Conservation (phyloP, 1,284 basidiomycete species). For the Microbotryum silenes-acaulis region DNA sequence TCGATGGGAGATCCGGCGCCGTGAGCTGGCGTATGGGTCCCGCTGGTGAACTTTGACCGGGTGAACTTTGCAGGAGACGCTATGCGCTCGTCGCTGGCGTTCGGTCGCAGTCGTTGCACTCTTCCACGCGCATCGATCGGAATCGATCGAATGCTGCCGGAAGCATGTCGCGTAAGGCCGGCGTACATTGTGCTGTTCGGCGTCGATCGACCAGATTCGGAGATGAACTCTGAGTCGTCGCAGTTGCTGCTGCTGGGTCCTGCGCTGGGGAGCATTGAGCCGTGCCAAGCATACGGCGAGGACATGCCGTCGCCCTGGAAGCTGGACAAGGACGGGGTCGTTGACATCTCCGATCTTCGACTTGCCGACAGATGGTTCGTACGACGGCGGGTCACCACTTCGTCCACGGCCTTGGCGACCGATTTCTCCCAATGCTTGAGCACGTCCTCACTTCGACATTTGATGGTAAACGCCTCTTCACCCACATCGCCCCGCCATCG, state of each 20-base stretch:
- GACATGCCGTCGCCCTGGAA: background rate
- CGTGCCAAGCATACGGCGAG: background rate
- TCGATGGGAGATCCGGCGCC: too few species aligned
- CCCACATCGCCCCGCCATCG: conserved; percentile 78
- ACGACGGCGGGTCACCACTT: conserved; percentile 51
- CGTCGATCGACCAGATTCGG: conserved; percentile 25
- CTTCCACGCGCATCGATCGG: conserved; percentile 4
- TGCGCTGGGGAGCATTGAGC: conserved; percentile 21
- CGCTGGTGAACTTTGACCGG: too few species aligned
- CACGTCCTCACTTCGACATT: conserved; percentile 87
- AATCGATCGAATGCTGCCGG: conserved; percentile 10
- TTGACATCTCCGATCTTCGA: conserved; percentile 27
- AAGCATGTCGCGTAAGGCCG: background rate
- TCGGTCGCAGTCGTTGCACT: too few species aligned
- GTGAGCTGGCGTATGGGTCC: too few species aligned
- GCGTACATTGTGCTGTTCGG: conserved; percentile 8
- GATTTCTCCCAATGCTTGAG: conserved; percentile 87
- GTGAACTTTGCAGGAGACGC: too few species aligned
- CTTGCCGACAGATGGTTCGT: conserved; percentile 27
- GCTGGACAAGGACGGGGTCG: conserved; percentile 21
- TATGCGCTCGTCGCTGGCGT: too few species aligned
- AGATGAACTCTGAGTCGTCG: conserved; percentile 6
- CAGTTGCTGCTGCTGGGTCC: conserved; percentile 23
- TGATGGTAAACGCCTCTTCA: conserved; percentile 81
- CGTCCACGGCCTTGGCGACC: conserved; percentile 76